Evolutionary conservation across 106 monocot genomes (phyloP), one percentile per base, ranked within the genome.

Genomic region (Apostasia shenzhenica): DNA sequence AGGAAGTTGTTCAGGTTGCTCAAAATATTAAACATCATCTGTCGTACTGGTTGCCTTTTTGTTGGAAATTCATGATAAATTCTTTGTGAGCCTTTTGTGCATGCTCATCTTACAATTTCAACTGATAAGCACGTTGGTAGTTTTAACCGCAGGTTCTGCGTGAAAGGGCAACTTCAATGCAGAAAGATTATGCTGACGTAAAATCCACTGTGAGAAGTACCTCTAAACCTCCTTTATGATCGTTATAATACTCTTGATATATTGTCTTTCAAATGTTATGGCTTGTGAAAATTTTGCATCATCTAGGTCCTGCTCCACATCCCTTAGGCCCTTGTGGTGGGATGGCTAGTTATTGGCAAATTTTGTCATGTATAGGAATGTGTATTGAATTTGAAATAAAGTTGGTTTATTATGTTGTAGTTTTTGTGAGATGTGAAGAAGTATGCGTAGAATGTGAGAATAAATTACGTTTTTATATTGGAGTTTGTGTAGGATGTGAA

Each of bases 131-230:
- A 40, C 42, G 67, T 56, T 1, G 37, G 41, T 67, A 44, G 39
- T 57, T 59, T 60, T 55, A 73, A 67, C 59, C 86, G 51, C 84
- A 97, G 97, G 88, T 97, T 69, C 72, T 97, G 58, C 92, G 97
- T 47, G 86, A 97, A 68, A 97, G 84, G 67, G 85, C 97, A 78
- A 92, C 86, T 50, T 86, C 97, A 66, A 97, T 97, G 72, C 89
- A 97, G 72, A 86, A 92, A 82, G 97, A 97, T 71, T 97, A 97
- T 76, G 83, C 84, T 41, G 97, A 92, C 75, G 86, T 97, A n/a
- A 86, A 85, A 78, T 81, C 92, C 65, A 82, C 87, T 54, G 93
- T 93, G 89, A 81, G 86, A n/a, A 62, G 47, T 51, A 50, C 39
- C 14, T 37, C 45, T 14, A 49, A 54, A 48, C 26, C 41, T 47